Evolutionary conservation across 768 basidiomycete species (phyloP).

Genomic region (Chalciporus chontae): DNA sequence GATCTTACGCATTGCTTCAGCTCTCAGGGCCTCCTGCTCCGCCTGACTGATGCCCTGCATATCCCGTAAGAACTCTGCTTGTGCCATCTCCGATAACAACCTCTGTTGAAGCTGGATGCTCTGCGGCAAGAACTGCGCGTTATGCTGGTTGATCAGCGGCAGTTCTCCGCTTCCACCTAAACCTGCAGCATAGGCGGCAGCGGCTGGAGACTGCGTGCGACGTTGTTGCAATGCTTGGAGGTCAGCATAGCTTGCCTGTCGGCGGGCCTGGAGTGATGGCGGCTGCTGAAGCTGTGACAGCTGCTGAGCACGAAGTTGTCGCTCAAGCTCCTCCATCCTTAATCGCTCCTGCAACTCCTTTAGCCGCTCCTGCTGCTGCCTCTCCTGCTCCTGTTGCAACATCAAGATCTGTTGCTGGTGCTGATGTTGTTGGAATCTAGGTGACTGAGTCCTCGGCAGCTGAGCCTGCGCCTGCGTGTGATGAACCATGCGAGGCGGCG

Average conservation of each 20-base stretch:
- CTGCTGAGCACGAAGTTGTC: slow-evolving; percentile 55
- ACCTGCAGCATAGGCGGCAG: slow-evolving; percentile 31
- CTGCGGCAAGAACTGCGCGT: slow-evolving; percentile 53
- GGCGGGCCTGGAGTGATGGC: slow-evolving; percentile 36
- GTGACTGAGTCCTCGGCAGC: slow-evolving; percentile 64
- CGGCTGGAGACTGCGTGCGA: slow-evolving; percentile 46
- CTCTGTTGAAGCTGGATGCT: slow-evolving; percentile 73
- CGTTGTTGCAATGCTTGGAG: slow-evolving; percentile 48
- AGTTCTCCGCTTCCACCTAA: slow-evolving; percentile 26
- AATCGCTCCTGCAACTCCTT: slow-evolving; percentile 63
- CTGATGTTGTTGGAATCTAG: slow-evolving; percentile 74
- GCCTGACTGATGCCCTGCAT: slow-evolving; percentile 56
- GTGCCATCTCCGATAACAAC: slow-evolving; percentile 71
- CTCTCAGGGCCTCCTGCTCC: slow-evolving; percentile 67
- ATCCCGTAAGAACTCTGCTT: slow-evolving; percentile 63
- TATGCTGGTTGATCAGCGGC: slow-evolving; percentile 47
- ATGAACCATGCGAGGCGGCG: slow-evolving; percentile 67
- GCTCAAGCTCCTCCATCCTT: slow-evolving; percentile 62
- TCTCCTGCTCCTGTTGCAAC: slow-evolving; percentile 65
- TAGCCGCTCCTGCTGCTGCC: slow-evolving; percentile 52
- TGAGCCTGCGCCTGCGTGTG: slow-evolving; percentile 22
- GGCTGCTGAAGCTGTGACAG: slow-evolving; percentile 45
- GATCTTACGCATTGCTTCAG: slow-evolving; percentile 85
- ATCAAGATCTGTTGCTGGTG: slow-evolving; percentile 68
- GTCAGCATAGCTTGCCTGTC: slow-evolving; percentile 44